A percentile compares a stretch with the other conserved stretches of the same genome.
These are phyloP conservation scores for Eucalyptus curtisii DNA, from an alignment of 345 rosid species.

Conservation along the genomic window DNA sequence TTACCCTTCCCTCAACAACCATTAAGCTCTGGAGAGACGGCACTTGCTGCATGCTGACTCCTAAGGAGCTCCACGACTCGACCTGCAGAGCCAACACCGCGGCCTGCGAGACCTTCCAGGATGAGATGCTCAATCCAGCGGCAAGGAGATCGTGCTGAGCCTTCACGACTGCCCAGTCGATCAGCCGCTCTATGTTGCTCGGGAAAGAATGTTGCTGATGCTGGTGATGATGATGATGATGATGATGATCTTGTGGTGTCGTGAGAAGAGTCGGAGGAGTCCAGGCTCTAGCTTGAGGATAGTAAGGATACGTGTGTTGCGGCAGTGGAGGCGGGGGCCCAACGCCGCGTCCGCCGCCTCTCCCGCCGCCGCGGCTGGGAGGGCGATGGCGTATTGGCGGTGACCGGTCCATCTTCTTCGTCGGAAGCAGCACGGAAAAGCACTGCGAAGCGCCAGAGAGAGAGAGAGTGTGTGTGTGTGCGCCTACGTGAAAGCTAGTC, in stretches of 20 bases:
- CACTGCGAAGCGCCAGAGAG: not conserved
- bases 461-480: not conserved
- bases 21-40: not conserved
- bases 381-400: not conserved
- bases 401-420: not conserved
- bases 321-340: not conserved
- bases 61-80: not conserved
- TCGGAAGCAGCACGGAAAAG: not conserved
- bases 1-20: not conserved
- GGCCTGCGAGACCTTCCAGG: constrained; percentile 39
- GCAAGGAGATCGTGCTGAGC: not conserved
- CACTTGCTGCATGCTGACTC: not conserved
- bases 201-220: not conserved
- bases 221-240: not conserved
- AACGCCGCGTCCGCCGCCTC: not conserved
- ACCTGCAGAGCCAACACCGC: not conserved
- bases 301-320: not conserved
- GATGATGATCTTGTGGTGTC: not conserved
- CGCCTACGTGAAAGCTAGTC: not conserved
- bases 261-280: not conserved
- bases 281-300: not conserved
- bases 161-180: not conserved
- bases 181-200: not conserved
- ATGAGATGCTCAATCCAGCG: not conserved
- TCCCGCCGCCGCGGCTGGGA: not conserved